These are phyloP conservation scores for Boletus mariae DNA, from an alignment of 1,284 basidiomycete genomes.

Conservation along the genomic window DNA sequence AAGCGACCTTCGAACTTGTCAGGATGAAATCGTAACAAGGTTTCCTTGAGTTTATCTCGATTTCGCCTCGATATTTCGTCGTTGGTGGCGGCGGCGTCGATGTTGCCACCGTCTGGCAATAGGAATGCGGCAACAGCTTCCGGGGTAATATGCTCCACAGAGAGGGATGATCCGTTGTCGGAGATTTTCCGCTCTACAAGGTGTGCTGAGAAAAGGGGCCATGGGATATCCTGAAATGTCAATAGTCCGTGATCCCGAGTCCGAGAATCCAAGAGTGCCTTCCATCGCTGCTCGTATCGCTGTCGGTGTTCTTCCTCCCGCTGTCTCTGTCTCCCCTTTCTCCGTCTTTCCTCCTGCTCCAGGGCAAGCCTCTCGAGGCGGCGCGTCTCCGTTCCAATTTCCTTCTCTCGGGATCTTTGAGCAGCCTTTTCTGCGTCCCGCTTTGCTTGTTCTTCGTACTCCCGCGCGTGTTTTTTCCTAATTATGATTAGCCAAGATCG, in stretches of 20 bases:
- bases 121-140: constrained; percentile 65
- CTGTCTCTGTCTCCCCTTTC: constrained; percentile 42
- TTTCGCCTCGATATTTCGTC: constrained; percentile 36
- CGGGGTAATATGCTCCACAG: constrained; percentile 50
- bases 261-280: constrained; percentile 40
- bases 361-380: constrained; percentile 50
- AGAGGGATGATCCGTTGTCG: constrained; percentile 19
- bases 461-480: constrained; percentile 63
- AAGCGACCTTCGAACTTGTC: constrained; percentile 82
- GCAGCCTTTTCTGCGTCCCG: constrained; percentile 49
- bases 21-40: constrained; percentile 78
- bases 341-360: constrained; percentile 45
- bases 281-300: constrained; percentile 61
- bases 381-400: constrained; percentile 48
- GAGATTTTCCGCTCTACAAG: neutral
- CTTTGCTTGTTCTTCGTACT: constrained; percentile 60
- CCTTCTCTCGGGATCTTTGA: constrained; percentile 51
- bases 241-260: constrained; percentile 27
- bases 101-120: constrained; percentile 33
- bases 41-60: constrained; percentile 67
- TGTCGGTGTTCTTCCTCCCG: constrained; percentile 44
- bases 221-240: constrained; percentile 68
- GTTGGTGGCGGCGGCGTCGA: constrained; percentile 6
- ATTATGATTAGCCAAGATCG: constrained; percentile 3
- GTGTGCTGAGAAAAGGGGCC: constrained; percentile 56